phyloP scores from a whole-genome alignment of 306 rosid species.

The Vigna unguiculata region DNA sequence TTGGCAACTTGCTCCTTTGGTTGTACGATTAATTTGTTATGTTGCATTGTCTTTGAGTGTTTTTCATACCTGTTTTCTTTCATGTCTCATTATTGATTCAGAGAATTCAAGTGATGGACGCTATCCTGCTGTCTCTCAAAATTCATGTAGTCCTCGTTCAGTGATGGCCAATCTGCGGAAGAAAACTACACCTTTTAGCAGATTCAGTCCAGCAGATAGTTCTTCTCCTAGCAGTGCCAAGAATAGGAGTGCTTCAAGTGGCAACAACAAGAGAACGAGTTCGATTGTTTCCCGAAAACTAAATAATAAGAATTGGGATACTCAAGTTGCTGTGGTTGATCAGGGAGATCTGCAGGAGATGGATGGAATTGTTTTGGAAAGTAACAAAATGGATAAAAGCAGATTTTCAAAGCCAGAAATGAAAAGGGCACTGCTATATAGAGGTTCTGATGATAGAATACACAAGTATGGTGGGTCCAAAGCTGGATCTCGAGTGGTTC shows the following conservation, averaged over 20 bases:
- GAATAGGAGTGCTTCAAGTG: conserved; percentile 53
- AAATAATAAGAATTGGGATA: conserved; percentile 69
- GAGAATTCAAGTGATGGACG: conserved; percentile 74
- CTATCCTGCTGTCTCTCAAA: conserved; percentile 59
- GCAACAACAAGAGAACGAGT: conserved; percentile 53
- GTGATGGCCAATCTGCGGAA: conserved; percentile 60
- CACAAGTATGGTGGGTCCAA: conserved; percentile 61
- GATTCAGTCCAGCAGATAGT: conserved; percentile 64
- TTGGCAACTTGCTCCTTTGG: not conserved
- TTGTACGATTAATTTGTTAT: conserved; percentile 26
- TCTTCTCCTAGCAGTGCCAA: conserved; percentile 68
- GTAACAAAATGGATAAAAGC: conserved; percentile 55
- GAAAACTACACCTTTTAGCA: conserved; percentile 48
- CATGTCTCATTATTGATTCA: conserved; percentile 46
- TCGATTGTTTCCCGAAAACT: conserved; percentile 52
- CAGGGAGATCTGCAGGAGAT: conserved; percentile 54
- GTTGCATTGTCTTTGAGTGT: conserved; percentile 37
- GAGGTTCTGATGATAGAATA: conserved; percentile 60
- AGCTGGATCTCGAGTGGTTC: conserved; percentile 89
- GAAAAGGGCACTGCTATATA: conserved; percentile 60
- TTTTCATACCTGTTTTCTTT: not conserved
- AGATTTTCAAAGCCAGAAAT: conserved; percentile 61
- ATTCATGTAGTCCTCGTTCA: conserved; percentile 53
- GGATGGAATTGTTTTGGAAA: conserved; percentile 56
- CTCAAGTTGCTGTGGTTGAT: conserved; percentile 52